phyloP scores from a whole-genome alignment of 1,284 basidiomycete species.

The Apiotrichum akiyoshidainum region DNA sequence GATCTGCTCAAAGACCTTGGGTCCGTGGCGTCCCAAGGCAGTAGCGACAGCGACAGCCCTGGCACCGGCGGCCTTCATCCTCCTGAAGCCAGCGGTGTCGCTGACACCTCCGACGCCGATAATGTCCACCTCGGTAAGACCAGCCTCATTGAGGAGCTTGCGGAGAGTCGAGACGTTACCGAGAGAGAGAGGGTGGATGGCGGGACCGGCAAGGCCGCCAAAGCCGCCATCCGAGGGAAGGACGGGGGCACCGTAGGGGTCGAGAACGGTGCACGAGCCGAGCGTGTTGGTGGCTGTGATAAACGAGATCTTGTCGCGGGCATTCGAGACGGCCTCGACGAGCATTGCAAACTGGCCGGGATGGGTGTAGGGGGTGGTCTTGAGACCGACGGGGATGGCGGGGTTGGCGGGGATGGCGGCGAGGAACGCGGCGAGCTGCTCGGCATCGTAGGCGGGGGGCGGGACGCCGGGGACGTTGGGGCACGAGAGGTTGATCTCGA shows the following conservation, averaged over 20 bases:
- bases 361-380: conserved; percentile 21
- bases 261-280: conserved; percentile 12
- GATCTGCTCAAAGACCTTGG: conserved; percentile 8
- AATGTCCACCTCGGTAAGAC: conserved; percentile 6
- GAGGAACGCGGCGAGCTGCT: conserved; percentile 17
- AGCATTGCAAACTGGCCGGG: conserved; percentile 19
- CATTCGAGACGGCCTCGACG: conserved; percentile 8
- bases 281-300: conserved; percentile 21
- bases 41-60: conserved; percentile 15
- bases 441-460: conserved; percentile 20
- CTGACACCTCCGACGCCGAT: conserved; percentile 21
- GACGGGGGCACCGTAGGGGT: not conserved
- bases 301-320: conserved; percentile 9
- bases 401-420: conserved; percentile 9
- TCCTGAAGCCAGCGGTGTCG: conserved; percentile 8
- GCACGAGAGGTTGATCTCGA: conserved; percentile 23
- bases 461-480: conserved; percentile 22
- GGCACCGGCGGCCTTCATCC: conserved; percentile 18
- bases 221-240: conserved; percentile 17
- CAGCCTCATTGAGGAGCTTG: conserved; percentile 8
- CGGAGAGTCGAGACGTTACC: conserved; percentile 17
- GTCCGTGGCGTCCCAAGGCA: conserved; percentile 11
- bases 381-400: conserved; percentile 17
- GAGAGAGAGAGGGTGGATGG: conserved; percentile 18
- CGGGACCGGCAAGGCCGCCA: conserved; percentile 19